phyloP scores from a whole-genome alignment of 768 basidiomycete species.

The Sporobolomyces pararoseus region DNA sequence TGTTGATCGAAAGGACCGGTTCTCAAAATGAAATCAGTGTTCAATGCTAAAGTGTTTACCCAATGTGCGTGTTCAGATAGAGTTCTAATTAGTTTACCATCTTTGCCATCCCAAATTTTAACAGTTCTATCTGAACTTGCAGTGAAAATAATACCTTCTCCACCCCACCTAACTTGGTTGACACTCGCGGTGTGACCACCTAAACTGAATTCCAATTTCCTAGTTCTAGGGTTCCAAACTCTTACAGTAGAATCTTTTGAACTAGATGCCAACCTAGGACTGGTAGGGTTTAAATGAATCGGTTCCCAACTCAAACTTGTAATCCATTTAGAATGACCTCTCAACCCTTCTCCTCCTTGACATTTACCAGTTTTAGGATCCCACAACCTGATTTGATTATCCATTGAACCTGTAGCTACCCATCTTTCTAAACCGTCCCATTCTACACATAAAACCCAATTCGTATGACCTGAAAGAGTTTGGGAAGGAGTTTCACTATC shows the following conservation, averaged over 20 bases:
- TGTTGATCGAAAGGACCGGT: conserved; percentile 93
- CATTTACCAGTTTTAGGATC: conserved; percentile 81
- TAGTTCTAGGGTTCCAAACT: conserved; percentile 77
- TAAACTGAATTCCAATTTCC: conserved; percentile 73
- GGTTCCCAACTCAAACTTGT: conserved; percentile 95
- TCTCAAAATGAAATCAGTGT: conserved; percentile 89
- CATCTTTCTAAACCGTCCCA: conserved; percentile 92
- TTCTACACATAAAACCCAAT: conserved; percentile 95
- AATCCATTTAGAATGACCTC: conserved; percentile 94
- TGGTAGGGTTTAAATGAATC: conserved; percentile 65
- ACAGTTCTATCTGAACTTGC: conserved; percentile 92
- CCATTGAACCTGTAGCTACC: conserved; percentile 89
- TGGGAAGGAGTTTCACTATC: conserved; percentile 87
- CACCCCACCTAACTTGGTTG: conserved; percentile 94
- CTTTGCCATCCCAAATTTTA: conserved; percentile 85
- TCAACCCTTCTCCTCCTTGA: conserved; percentile 79
- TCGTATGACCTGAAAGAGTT: conserved; percentile 79
- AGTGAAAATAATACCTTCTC: conserved; percentile 85
- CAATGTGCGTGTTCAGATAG: conserved; percentile 96
- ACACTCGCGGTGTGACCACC: conserved; percentile 92
- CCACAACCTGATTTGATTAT: conserved; percentile 89
- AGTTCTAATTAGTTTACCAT: conserved; percentile 73
- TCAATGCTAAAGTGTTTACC: conserved; percentile 94
- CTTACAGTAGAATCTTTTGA: conserved; percentile 95
- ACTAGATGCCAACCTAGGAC: conserved; percentile 76